Evolutionary conservation across 768 basidiomycete genomes (phyloP).

Genomic region (Dacryopinax primogenitus): DNA sequence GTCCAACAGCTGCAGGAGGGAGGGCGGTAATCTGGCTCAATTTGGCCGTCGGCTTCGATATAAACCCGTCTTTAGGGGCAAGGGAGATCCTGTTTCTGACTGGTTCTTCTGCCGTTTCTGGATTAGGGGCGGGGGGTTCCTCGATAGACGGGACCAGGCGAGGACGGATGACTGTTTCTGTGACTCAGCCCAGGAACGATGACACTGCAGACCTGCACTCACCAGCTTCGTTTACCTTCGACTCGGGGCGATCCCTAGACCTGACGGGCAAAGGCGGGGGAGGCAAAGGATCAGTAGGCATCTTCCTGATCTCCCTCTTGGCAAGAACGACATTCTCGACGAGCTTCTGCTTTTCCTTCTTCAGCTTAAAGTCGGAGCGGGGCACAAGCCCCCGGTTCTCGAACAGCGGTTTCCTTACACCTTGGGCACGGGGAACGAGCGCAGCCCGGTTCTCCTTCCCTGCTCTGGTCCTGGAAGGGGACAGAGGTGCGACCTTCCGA

Average conservation of each 20-base stretch:
- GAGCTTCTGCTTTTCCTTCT: neutral
- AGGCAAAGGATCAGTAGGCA: neutral
- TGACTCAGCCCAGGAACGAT: neutral
- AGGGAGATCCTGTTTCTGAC: neutral
- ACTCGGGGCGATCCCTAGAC: neutral
- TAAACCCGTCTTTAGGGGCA: neutral
- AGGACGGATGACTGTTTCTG: neutral
- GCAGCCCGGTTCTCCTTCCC: neutral
- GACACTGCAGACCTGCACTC: neutral
- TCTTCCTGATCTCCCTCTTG: neutral
- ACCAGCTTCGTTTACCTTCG: neutral
- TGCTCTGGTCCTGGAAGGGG: neutral
- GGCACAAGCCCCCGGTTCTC: neutral
- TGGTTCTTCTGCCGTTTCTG: neutral
- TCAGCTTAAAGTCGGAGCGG: neutral
- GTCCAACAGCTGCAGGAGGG: neutral
- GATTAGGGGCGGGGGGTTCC: neutral
- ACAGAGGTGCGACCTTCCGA: neutral
- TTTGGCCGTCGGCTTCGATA: neutral
- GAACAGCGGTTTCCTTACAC: neutral
- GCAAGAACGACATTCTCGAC: neutral
- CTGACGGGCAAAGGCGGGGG: neutral
- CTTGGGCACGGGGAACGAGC: neutral
- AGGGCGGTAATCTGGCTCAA: neutral
- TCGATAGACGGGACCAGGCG: neutral